Evolutionary conservation across 2,329 filamentous ascomycete genomes (phyloP).

Genomic region (Sphaerulina vaccinii): DNA sequence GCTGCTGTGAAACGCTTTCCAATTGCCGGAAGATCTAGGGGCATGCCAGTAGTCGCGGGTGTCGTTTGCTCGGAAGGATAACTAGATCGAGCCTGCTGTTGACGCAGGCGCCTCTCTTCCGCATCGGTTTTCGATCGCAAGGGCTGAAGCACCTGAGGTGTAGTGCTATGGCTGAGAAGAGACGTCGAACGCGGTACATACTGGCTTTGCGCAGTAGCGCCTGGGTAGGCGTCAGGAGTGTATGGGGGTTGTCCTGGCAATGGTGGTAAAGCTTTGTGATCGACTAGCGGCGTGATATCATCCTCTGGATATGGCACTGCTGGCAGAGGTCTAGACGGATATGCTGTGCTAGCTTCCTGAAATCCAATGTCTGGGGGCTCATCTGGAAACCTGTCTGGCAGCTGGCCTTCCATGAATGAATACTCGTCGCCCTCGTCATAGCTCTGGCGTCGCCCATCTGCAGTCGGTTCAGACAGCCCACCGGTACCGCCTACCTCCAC

Average conservation of each 20-base stretch:
- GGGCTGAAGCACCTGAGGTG: slow-evolving; percentile 76
- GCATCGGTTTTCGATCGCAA: slow-evolving; percentile 92
- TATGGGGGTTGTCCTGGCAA: slow-evolving; percentile 24
- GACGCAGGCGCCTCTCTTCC: slow-evolving; percentile 60
- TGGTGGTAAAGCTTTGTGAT: slow-evolving; percentile 21
- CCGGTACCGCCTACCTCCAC: slow-evolving; percentile 91
- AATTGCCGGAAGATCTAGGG: slow-evolving; percentile 34
- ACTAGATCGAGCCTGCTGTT: slow-evolving; percentile 45
- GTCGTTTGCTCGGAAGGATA: slow-evolving; percentile 45
- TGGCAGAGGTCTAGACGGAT: slow-evolving; percentile 54
- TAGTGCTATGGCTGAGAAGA: slow-evolving; percentile 75
- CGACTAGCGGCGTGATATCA: slow-evolving; percentile 25
- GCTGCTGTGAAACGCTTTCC: slow-evolving; percentile 73
- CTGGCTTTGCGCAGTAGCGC: slow-evolving; percentile 31
- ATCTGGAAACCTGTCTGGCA: slow-evolving; percentile 39
- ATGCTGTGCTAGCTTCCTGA: slow-evolving; percentile 72
- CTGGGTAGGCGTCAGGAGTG: slow-evolving; percentile 29
- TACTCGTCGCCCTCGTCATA: slow-evolving; percentile 91
- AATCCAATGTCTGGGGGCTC: slow-evolving; percentile 92
- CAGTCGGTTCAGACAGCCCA: slow-evolving; percentile 73
- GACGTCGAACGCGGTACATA: slow-evolving; percentile 74
- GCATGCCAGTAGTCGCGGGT: slow-evolving; percentile 32
- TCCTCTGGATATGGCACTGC: slow-evolving; percentile 61
- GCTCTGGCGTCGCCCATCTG: slow-evolving; percentile 66
- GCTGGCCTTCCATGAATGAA: slow-evolving; percentile 44